Base-by-base conservation (phyloP, 2,329 filamentous ascomycete species). In the Pseudogymnoascus sp. region DNA sequence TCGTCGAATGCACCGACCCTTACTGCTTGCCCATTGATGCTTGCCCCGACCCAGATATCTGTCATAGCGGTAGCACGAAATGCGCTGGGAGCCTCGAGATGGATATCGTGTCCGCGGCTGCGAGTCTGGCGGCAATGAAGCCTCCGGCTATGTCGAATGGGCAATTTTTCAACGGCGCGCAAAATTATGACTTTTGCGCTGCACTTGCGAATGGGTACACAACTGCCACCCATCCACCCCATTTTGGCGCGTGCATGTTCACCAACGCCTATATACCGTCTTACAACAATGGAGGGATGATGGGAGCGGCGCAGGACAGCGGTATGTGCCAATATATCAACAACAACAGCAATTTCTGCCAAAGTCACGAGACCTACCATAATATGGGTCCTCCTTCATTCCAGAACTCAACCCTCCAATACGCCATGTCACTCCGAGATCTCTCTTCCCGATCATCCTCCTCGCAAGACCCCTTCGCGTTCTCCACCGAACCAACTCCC, bases 401-500 rank as follows among this genome's bases (percentile, higher is more conserved):
- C 50, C 50, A 57, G 20, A 57, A 57, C n/a, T 57, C 50, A 12
- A 57, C 50, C 16, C 50, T 57, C 50, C 50, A 57, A 57, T 57
- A 57, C 34, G 50, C 50, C 50, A 57, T 57, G 50, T 57, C 50
- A 11, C 50, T 57, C 9, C 50, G 50, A 25, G 50, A 57, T 12
- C 34, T 57, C 16, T 34, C 30, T n/a, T 57, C 50, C 50, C 50
- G 50, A 12, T 32, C 50, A 11, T 57, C 50, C 5, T 34, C 30
- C n/a, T 57, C 50, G 9, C 50, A 57, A 37, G 50, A 57, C 50
- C 50, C 50, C 16, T 57, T 57, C 28, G 16, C 50, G 9, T 57
- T 57, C 50, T 57, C 50, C 50, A 57, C 30, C n/a, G 50, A 57
- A 57, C 50, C 28, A 35, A 57, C 50, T 2, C 50, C 50, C 5